Evolutionary conservation across 1,284 basidiomycete species (phyloP).

Genomic region (Rhodotorula sp.): DNA sequence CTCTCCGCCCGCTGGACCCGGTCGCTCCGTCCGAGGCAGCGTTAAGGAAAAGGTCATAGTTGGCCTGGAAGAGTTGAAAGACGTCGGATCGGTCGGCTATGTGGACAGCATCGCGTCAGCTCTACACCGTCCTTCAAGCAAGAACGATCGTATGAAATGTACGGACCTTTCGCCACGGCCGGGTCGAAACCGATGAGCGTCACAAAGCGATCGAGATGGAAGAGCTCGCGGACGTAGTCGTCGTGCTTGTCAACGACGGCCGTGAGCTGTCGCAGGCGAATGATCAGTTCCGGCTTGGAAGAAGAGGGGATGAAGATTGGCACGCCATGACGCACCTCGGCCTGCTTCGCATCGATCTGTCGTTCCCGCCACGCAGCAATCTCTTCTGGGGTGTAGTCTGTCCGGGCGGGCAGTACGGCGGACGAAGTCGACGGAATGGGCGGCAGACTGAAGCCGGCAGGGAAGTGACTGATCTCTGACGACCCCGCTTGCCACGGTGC

Average conservation of each 20-base stretch:
- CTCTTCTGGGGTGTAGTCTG: slow-evolving; percentile 8
- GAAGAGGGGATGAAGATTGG: neutral
- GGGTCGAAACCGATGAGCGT: slow-evolving; percentile 73
- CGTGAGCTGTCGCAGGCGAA: slow-evolving; percentile 20
- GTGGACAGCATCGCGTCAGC: neutral
- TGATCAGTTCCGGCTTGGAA: neutral
- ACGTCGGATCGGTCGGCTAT: slow-evolving; percentile 64
- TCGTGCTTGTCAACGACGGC: slow-evolving; percentile 38
- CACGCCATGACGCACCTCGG: slow-evolving; percentile 30
- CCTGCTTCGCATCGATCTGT: slow-evolving; percentile 28
- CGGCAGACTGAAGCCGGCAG: neutral
- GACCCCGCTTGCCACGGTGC: neutral
- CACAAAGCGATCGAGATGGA: slow-evolving; percentile 76
- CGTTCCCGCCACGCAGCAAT: slow-evolving; percentile 19
- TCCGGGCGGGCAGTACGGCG: neutral
- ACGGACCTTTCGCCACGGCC: slow-evolving; percentile 60
- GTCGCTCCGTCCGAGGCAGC: slow-evolving; percentile 19
- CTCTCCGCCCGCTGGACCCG: slow-evolving; percentile 53
- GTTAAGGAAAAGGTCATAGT: slow-evolving; percentile 56
- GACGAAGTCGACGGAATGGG: slow-evolving; percentile 19
- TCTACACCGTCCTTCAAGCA: neutral
- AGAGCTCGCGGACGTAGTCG: slow-evolving; percentile 70
- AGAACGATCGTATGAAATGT: neutral
- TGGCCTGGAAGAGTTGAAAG: slow-evolving; percentile 63
- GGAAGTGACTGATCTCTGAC: neutral